Percentiles rank a stretch among this genome's conserved stretches.
These are phyloP conservation scores for Aspergillus mulundensis DNA, from an alignment of 495 filamentous ascomycete species.

Conservation along the genomic window DNA sequence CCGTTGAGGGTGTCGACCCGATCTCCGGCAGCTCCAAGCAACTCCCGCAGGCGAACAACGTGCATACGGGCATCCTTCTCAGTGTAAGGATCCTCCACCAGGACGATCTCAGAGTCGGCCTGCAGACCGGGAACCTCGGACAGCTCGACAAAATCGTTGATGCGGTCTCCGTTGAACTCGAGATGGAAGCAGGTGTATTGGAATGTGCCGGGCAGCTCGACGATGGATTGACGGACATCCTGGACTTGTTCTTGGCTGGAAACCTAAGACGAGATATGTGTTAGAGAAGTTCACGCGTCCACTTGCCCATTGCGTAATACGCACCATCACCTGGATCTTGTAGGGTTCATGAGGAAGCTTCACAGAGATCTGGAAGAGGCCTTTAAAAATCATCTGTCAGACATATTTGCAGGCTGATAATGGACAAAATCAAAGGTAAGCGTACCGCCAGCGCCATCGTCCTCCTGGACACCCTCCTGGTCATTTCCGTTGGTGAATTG, in stretches of 20 bases:
- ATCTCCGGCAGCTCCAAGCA: conserved; percentile 87
- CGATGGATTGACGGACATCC: conserved; percentile 93
- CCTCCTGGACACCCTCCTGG: conserved; percentile 33
- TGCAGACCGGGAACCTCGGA: conserved; percentile 82
- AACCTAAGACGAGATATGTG: conserved; percentile 51
- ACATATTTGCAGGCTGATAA: background rate
- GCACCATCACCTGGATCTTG: conserved; percentile 79
- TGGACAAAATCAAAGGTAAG: conserved; percentile 3
- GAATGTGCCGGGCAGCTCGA: conserved; percentile 88
- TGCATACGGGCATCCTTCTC: conserved; percentile 98
- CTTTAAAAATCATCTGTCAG: conserved; percentile 23
- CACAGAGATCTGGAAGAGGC: conserved; percentile 76
- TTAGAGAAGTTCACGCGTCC: conserved; percentile 7
- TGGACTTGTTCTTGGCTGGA: conserved; percentile 94
- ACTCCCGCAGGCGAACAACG: conserved; percentile 79
- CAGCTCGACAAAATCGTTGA: conserved; percentile 94
- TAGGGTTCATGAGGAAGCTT: conserved; percentile 76
- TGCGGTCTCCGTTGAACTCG: conserved; percentile 73
- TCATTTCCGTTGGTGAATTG: conserved; percentile 36
- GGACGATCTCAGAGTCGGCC: conserved; percentile 65
- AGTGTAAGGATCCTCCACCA: conserved; percentile 96
- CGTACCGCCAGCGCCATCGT: conserved; percentile 40
- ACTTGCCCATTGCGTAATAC: conserved; percentile 13
- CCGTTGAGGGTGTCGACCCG: conserved; percentile 86
- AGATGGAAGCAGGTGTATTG: conserved; percentile 99